Percentiles rank a stretch among this genome's conserved stretches.
Evolutionary conservation across 176 grass and related monocot genomes (phyloP).

Genomic region (Avena atlantica): DNA sequence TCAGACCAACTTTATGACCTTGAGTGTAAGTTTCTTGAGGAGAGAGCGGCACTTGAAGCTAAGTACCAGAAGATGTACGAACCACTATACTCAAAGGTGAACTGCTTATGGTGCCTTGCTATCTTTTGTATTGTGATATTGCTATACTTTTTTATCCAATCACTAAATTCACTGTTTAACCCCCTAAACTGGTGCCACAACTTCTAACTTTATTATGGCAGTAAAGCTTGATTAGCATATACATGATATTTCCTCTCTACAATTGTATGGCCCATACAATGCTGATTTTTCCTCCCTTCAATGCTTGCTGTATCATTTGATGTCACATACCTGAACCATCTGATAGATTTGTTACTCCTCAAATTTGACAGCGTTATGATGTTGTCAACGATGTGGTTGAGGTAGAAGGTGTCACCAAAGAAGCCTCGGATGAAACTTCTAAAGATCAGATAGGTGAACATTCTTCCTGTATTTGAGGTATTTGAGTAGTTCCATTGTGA

Average conservation of each 20-base stretch:
- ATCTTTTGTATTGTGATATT: neutral
- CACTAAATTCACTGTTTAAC: neutral
- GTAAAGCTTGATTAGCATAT: neutral
- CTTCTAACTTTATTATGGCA: neutral
- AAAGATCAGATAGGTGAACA: conserved; percentile 37
- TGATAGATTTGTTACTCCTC: conserved; percentile 40
- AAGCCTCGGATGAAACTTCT: conserved; percentile 59
- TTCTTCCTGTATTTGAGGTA: neutral
- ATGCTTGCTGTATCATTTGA: conserved; percentile 24
- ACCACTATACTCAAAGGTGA: conserved; percentile 79
- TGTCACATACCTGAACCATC: neutral
- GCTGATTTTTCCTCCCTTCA: neutral
- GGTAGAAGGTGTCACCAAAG: conserved; percentile 67
- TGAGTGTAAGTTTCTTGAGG: conserved; percentile 78
- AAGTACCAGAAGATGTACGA: conserved; percentile 94
- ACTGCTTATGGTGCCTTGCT: neutral
- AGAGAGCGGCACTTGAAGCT: conserved; percentile 81
- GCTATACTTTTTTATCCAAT: neutral
- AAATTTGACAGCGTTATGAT: conserved; percentile 62
- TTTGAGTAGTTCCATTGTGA: neutral
- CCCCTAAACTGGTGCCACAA: neutral
- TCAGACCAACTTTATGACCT: conserved; percentile 75
- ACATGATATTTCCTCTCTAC: neutral
- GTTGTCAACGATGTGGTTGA: conserved; percentile 79
- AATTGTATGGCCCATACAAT: neutral